Percentiles rank a stretch among this genome's conserved stretches.
These are phyloP conservation scores for Spergularia bocconei DNA, from an alignment of 148 eudicot genomes.

Conservation along the genomic window DNA sequence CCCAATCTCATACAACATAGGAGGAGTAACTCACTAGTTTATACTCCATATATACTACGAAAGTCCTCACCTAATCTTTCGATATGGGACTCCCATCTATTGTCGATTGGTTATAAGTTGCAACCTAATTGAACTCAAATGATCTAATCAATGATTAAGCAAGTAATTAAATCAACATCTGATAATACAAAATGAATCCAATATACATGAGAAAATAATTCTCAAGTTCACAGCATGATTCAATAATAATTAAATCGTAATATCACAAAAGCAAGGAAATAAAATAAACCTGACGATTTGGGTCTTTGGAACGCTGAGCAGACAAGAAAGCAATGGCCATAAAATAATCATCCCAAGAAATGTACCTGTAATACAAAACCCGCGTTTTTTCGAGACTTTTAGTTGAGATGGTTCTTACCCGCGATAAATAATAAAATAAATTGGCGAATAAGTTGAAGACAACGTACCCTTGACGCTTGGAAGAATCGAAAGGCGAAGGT, in stretches of 20 bases:
- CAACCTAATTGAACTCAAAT: not conserved
- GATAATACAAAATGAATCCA: not conserved
- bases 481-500: slow-evolving; percentile 56
- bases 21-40: no score
- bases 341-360: slow-evolving; percentile 94
- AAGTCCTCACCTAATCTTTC: no score
- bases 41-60: no score
- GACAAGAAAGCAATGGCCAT: slow-evolving; percentile 94
- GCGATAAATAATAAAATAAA: not conserved
- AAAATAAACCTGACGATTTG: slow-evolving; percentile 71
- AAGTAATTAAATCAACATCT: not conserved
- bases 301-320: slow-evolving; percentile 96
- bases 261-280: not conserved
- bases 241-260: no score
- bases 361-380: slow-evolving; percentile 43
- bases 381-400: not conserved
- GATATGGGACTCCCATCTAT: not conserved
- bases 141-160: not conserved
- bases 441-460: not conserved
- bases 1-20: no score
- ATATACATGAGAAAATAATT: not conserved
- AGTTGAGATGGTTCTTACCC: not conserved
- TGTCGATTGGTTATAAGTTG: not conserved
- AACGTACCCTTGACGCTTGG: slow-evolving; percentile 67
- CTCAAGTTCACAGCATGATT: not conserved